phyloP scores from a whole-genome alignment of 257 asterid species.

The Verbascum thapsus region DNA sequence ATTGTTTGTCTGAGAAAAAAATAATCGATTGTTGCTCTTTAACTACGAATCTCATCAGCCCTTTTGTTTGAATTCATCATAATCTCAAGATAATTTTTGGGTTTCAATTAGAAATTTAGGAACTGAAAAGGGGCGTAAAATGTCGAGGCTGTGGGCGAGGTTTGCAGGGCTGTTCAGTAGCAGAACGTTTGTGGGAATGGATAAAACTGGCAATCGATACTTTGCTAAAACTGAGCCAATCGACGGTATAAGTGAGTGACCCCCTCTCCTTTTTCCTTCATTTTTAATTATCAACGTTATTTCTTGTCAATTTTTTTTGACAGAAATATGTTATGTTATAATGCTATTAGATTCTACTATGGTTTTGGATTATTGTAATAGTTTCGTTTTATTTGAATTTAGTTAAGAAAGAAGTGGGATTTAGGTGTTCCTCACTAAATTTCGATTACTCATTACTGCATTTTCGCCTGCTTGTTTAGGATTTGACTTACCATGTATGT shows the following conservation, averaged over 20 bases:
- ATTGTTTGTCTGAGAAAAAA: not conserved
- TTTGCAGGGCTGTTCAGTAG: constrained; percentile 64
- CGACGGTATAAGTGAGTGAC: constrained; percentile 82
- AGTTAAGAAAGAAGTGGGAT: not conserved
- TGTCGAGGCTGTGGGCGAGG: constrained; percentile 77
- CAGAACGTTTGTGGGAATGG: constrained; percentile 58
- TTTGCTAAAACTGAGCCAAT: constrained; percentile 61
- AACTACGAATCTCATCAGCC: not conserved
- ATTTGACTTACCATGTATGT: not conserved
- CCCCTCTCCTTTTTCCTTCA: not conserved
- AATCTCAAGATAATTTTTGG: not conserved
- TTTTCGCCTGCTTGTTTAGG: not conserved
- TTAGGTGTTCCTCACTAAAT: constrained; percentile 1
- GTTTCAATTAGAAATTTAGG: constrained; percentile 3
- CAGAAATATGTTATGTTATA: not conserved
- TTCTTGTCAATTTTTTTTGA: not conserved
- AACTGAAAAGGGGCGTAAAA: constrained; percentile 28
- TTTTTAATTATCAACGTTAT: not conserved
- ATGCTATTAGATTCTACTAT: not conserved
- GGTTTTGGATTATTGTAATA: not conserved
- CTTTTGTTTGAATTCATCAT: constrained; percentile 7
- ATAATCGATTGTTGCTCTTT: not conserved
- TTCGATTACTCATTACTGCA: not conserved
- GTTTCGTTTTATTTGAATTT: too few relatives aligned
- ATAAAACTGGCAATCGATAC: constrained; percentile 84